These are phyloP conservation scores for Cryptococcus wingfieldii DNA, from an alignment of 1,284 basidiomycete genomes.

Conservation along the genomic window DNA sequence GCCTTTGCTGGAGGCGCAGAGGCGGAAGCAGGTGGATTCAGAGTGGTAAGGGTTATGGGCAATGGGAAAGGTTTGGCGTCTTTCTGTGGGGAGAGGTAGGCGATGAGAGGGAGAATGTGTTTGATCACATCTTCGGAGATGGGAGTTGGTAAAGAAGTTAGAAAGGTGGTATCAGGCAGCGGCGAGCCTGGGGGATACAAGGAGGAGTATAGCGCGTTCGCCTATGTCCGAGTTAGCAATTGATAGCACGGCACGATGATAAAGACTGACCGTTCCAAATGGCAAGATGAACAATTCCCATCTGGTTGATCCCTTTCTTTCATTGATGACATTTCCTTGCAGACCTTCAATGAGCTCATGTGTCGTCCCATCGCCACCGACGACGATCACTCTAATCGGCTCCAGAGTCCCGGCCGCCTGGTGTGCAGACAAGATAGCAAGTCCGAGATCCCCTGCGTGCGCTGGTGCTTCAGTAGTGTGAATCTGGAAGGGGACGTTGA, in stretches of 20 bases:
- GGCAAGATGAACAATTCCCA: constrained; percentile 56
- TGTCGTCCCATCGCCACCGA: constrained; percentile 86
- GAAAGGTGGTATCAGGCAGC: constrained; percentile 16
- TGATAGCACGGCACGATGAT: background rate
- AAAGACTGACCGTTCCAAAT: constrained; percentile 60
- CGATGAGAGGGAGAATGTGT: constrained; percentile 8
- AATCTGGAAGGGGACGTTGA: constrained; percentile 42
- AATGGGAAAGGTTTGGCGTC: constrained; percentile 49
- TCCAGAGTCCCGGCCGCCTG: background rate
- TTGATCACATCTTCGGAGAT: background rate
- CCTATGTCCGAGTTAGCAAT: constrained; percentile 38
- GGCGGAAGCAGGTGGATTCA: constrained; percentile 49
- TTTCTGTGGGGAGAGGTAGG: background rate
- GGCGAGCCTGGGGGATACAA: constrained; percentile 44
- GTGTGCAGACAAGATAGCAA: constrained; percentile 47
- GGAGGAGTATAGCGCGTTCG: constrained; percentile 77
- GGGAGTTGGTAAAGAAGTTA: background rate
- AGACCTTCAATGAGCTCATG: constrained; percentile 70
- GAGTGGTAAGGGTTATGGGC: constrained; percentile 58
- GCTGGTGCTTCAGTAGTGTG: constrained; percentile 55
- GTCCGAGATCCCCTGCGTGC: constrained; percentile 60
- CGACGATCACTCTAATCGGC: constrained; percentile 55
- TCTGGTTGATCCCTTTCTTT: background rate
- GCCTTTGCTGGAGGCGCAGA: constrained; percentile 59
- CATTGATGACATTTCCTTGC: background rate